Base-by-base conservation (phyloP, 208 protist species). In the Crithidia acanthocephali region DNA sequence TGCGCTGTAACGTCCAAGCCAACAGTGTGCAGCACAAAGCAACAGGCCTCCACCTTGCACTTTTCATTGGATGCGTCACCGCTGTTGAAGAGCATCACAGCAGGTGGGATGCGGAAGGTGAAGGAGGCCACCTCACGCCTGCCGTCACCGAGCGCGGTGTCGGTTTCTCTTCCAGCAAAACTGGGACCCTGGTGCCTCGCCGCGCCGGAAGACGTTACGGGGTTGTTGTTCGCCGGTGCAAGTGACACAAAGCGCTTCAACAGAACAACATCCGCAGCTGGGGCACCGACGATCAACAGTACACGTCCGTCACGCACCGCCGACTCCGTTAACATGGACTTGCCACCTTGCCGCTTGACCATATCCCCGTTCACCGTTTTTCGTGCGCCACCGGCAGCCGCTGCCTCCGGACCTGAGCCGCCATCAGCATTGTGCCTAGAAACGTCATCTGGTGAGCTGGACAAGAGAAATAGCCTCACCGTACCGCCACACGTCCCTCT, bases 211-310 rank as follows among this genome's bases (percentile, higher is more conserved):
- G 28, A 27, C 56, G 9, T 2, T 45, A 27, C 48, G 42, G 56
- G 16, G 37, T 2, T 22, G 30, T 4, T 58, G 16, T 2, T 6
- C 15, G 30, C 2, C 4, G 66, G 10, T 9, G 51, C 27, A 2
- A 76, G 23, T 0, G 76, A 59, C 25, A 81, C 60, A 57, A 69
- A 73, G 35, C 76, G 59, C 53, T 73, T 81, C 23, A 89, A 35
- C 52, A 84, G 69, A 16, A 86, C 62, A 6, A 51, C 16, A 65
- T 89, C 84, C 0, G 53, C 57, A 40, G 13, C 55, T 18, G 45
- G 47, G 28, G 77, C 63, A 2, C 84, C 84, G 1, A 86, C 80
- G n/a, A 88, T 45, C 18, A 86, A 53, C 22, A 79, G 59, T 56
- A 76, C 53, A 7, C 68, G 68, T 4, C 52, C 35, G 18, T 61